Evolutionary conservation across 352 stramenopile species (phyloP).

Genomic region (Phytophthora sp.): DNA sequence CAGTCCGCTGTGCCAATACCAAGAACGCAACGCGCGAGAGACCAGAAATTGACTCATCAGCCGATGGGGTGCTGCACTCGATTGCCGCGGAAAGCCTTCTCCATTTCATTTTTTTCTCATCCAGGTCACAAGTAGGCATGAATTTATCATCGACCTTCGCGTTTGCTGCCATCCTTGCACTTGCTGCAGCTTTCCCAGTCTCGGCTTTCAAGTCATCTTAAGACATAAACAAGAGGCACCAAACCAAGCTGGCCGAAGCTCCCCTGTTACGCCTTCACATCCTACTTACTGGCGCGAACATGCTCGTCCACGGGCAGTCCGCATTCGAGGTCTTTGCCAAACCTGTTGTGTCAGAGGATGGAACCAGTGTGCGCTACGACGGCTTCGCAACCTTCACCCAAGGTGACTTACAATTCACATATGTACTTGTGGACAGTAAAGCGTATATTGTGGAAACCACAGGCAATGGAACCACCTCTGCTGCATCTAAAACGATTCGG

Average conservation of each 20-base stretch:
- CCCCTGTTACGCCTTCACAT: not conserved
- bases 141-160: too few relatives aligned
- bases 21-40: too few relatives aligned
- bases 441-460: slow-evolving; percentile 6
- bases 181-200: too few relatives aligned
- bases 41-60: too few relatives aligned
- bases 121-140: too few relatives aligned
- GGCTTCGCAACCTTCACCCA: slow-evolving; percentile 18
- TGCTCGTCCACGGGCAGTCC: slow-evolving; percentile 17
- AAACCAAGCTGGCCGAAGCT: not conserved
- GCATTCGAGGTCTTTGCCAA: slow-evolving; percentile 32
- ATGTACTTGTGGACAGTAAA: slow-evolving; percentile 19
- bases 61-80: too few relatives aligned
- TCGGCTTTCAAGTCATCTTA: too few relatives aligned
- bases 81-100: too few relatives aligned
- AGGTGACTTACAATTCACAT: slow-evolving; percentile 13
- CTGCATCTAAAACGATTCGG: not conserved
- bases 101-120: too few relatives aligned
- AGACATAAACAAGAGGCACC: too few relatives aligned
- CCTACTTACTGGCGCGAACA: not conserved
- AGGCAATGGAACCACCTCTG: not conserved
- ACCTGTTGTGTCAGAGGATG: slow-evolving; percentile 1
- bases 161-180: too few relatives aligned
- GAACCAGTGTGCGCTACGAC: slow-evolving; percentile 21
- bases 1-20: too few relatives aligned